These are phyloP conservation scores for Halenospora varia DNA, from an alignment of 495 filamentous ascomycete genomes.

Conservation along the genomic window DNA sequence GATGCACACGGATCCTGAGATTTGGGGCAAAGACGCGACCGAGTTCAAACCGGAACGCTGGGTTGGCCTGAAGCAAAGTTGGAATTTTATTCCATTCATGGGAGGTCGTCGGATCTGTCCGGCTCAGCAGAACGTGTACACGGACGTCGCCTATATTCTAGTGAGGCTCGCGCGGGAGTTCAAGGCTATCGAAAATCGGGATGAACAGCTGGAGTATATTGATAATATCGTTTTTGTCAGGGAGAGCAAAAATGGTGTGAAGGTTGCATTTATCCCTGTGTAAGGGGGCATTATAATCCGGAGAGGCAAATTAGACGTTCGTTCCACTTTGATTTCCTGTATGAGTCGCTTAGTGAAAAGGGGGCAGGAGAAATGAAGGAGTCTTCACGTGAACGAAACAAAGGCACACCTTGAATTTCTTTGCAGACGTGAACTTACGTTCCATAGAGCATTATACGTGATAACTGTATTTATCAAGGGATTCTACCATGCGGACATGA, in stretches of 20 bases:
- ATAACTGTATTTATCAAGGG: no score
- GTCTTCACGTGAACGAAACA: no score
- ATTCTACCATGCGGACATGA: no score
- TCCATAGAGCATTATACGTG: no score
- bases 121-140: not conserved
- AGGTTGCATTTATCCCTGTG: not conserved
- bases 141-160: not conserved
- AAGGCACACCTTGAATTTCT: no score
- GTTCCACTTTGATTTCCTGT: no score
- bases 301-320: no score
- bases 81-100: conserved; percentile 1
- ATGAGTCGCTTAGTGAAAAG: no score
- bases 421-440: no score
- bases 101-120: not conserved
- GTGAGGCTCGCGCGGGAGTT: not conserved
- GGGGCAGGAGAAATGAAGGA: no score
- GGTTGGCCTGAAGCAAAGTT: conserved; percentile 16
- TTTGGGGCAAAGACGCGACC: conserved; percentile 22
- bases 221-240: not conserved
- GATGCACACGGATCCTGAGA: not conserved
- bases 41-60: conserved; percentile 36
- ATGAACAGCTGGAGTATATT: not conserved
- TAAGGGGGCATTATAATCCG: no score
- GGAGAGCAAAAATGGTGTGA: not conserved
- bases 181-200: not conserved